Evolutionary conservation across 1,139 yeast species (phyloP).

Genomic region (Geotrichum fermentans): DNA sequence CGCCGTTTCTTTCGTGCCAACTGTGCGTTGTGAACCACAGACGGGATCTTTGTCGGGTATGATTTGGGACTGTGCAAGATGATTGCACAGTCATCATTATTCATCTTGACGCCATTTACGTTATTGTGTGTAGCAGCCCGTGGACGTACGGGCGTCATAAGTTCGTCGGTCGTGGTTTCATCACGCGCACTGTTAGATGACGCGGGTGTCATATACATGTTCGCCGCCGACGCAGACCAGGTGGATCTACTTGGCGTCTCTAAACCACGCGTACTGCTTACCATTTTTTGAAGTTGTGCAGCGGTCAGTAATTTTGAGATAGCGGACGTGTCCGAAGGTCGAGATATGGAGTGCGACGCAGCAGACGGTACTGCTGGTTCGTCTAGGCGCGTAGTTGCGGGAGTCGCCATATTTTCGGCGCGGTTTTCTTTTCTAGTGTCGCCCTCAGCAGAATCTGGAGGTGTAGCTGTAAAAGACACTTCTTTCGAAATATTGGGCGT

Average conservation of each 20-base stretch:
- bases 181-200: constrained; percentile 1
- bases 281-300: neutral
- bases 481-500: constrained; percentile 4
- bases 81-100: constrained; percentile 52
- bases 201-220: constrained; percentile 3
- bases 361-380: too few relatives aligned
- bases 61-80: constrained; percentile 53
- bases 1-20: constrained; percentile 90
- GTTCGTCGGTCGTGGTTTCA: neutral
- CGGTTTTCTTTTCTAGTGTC: neutral
- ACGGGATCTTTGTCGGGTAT: constrained; percentile 70
- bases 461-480: neutral
- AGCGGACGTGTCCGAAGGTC: neutral
- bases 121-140: neutral
- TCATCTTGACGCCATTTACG: neutral
- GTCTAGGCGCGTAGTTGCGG: too few relatives aligned
- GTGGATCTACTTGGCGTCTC: constrained; percentile 1
- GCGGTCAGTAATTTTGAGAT: constrained; percentile 4
- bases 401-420: neutral
- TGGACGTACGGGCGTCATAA: constrained; percentile 9
- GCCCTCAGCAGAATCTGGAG: constrained; percentile 1
- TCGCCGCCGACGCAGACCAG: neutral
- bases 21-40: constrained; percentile 77
- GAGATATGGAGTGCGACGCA: neutral
- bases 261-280: neutral